Evolutionary conservation across 2,329 filamentous ascomycete species (phyloP).

Genomic region (Phialocephala subalpina): DNA sequence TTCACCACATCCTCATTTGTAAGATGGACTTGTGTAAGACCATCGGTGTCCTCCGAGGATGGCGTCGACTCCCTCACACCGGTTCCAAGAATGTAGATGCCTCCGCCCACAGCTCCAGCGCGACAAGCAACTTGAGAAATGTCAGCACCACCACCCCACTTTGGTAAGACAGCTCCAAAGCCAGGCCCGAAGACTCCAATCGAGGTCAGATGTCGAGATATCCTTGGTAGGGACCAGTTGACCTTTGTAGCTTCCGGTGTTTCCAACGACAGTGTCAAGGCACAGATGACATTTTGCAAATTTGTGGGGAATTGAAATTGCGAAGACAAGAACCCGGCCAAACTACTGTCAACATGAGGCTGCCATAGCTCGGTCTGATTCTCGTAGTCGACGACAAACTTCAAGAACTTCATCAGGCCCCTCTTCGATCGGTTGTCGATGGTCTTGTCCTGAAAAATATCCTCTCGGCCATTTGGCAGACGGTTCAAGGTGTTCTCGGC

Average conservation of each 20-base stretch:
- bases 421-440: slow-evolving; percentile 86
- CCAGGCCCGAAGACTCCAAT: slow-evolving; percentile 89
- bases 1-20: slow-evolving; percentile 65
- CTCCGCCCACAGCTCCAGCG: slow-evolving; percentile 89
- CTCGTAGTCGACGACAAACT: slow-evolving; percentile 80
- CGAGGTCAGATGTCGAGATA: slow-evolving; percentile 83
- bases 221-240: slow-evolving; percentile 71
- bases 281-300: slow-evolving; percentile 70
- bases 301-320: slow-evolving; percentile 73
- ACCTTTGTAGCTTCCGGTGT: slow-evolving; percentile 61
- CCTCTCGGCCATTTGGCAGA: slow-evolving; percentile 89
- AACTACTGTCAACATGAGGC: slow-evolving; percentile 58
- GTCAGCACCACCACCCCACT: slow-evolving; percentile 91
- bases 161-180: slow-evolving; percentile 88
- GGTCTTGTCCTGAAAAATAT: slow-evolving; percentile 81
- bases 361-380: slow-evolving; percentile 67
- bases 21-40: slow-evolving; percentile 45
- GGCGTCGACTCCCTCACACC: slow-evolving; percentile 58
- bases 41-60: slow-evolving; percentile 34
- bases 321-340: slow-evolving; percentile 65
- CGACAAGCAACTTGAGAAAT: slow-evolving; percentile 91
- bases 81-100: slow-evolving; percentile 85
- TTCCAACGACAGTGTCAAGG: slow-evolving; percentile 79
- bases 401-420: slow-evolving; percentile 90
- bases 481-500: slow-evolving; percentile 59